These are phyloP conservation scores for Skeletonema grethae DNA, from an alignment of 108 stramenopile species.

Conservation along the genomic window DNA sequence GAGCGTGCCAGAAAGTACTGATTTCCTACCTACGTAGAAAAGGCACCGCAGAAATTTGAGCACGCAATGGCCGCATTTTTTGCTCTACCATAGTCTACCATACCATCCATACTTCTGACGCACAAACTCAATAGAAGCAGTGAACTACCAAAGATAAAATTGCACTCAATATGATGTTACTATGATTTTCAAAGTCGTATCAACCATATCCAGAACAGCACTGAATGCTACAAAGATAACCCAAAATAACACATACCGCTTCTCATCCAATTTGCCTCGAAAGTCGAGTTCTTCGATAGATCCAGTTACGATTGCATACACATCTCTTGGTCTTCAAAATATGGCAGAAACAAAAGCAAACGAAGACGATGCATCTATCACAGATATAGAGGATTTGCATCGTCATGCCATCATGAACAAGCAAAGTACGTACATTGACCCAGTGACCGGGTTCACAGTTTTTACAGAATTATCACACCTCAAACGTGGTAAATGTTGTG, in stretches of 20 bases:
- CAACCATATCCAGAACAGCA: neutral
- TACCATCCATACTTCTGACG: neutral
- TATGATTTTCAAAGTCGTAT: neutral
- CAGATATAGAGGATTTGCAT: slow-evolving; percentile 83
- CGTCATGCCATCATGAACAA: slow-evolving; percentile 54
- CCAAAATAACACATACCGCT: neutral
- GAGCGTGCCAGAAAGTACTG: neutral
- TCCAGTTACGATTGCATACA: neutral
- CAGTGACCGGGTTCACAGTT: slow-evolving; percentile 83
- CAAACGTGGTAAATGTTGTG: slow-evolving; percentile 91
- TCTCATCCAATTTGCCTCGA: neutral
- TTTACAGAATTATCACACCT: slow-evolving; percentile 88
- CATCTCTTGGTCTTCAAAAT: neutral
- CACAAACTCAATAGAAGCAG: neutral
- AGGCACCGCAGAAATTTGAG: neutral
- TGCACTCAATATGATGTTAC: neutral
- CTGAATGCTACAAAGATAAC: slow-evolving; percentile 4
- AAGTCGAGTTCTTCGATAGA: neutral
- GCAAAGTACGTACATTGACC: slow-evolving; percentile 82
- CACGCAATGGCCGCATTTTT: neutral
- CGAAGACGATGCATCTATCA: slow-evolving; percentile 7
- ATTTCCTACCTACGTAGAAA: slow-evolving; percentile 3
- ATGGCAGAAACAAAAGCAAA: neutral
- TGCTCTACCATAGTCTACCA: too few species aligned
- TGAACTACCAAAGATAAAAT: neutral